Base-by-base conservation (phyloP, 2,329 filamentous ascomycete species). In the Thielaviopsis musarum region DNA sequence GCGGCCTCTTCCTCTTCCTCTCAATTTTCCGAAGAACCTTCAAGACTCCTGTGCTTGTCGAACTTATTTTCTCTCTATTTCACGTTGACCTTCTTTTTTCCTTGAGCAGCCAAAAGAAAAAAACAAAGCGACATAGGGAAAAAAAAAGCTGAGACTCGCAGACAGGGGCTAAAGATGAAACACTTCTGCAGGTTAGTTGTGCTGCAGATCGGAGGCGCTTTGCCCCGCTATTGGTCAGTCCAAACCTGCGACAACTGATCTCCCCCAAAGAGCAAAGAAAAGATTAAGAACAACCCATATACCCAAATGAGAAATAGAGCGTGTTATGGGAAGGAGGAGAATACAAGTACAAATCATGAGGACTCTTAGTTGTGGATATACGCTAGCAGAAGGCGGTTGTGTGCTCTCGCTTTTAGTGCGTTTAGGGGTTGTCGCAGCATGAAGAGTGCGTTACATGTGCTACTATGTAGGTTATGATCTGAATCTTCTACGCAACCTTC, bases 191-290 rank as follows among this genome's bases (percentile, higher is more conserved):
- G 52, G 26, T 34, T 54, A 54, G 52, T 21, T 54, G 30, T 54
- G 52, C 17, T 30, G 52, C 52, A 54, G 52, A 54, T 54, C 52
- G 30, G 52, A 54, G 52, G 52, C 52, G 22, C 26, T 34, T 54
- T 34, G 52, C 52, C 26, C 19, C 19, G 52, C 52, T 19, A 54
- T 54, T 54, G 52, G 52, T 19, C 24, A 54, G 12, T 38, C 30
- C 52, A 54, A 34, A 34, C 24, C 52, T 28, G 52, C 52, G 41
- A 48, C 41, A 48, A 19, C 13, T 48, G 41, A 6, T n/a, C 17
- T n/a, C 41, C 41, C 13, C 17, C 41, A 48, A n/a, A 48, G 17
- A 17, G 41, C 5, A 48, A 6, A 48, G 41, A 38, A 15, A 38
- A 38, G 34, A 38, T 10, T 12, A 15, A 38, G 34, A 38, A 2